A percentile compares a stretch with the other conserved stretches of the same genome.
Evolutionary conservation across 2,329 filamentous ascomycete genomes (phyloP).

Genomic region (Xylariaceae sp.): DNA sequence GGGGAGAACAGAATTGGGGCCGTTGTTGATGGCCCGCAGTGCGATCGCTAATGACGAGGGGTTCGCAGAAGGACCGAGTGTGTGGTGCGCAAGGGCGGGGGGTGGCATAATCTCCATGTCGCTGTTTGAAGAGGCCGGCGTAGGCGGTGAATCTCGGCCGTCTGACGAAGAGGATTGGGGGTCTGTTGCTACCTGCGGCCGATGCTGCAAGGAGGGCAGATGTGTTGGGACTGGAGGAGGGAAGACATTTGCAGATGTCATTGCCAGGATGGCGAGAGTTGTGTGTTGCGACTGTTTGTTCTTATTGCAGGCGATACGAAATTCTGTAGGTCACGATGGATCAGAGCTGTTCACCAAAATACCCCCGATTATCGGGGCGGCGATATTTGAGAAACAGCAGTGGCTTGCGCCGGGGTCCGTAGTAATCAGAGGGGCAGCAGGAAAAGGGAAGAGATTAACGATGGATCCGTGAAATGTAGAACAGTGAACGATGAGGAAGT

Average conservation of each 20-base stretch:
- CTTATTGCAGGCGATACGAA: constrained; percentile 20
- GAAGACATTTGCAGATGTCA: constrained; percentile 28
- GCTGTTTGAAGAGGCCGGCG: constrained; percentile 21
- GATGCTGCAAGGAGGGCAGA: constrained; percentile 22
- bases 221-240: constrained; percentile 17
- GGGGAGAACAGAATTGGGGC: constrained; percentile 30
- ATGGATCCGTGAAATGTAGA: not conserved
- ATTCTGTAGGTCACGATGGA: constrained; percentile 21
- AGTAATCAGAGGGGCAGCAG: not conserved
- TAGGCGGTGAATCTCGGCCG: constrained; percentile 22
- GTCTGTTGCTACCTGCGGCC: constrained; percentile 11
- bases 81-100: constrained; percentile 25
- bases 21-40: constrained; percentile 40
- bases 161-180: constrained; percentile 8
- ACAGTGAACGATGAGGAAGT: no score
- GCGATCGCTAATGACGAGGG: constrained; percentile 39
- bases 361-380: not conserved
- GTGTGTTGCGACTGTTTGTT: constrained; percentile 25
- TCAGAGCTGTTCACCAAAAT: constrained; percentile 16
- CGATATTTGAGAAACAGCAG: not conserved
- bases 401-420: not conserved
- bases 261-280: constrained; percentile 30
- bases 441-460: not conserved
- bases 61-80: constrained; percentile 28
- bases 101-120: constrained; percentile 23